A percentile compares a stretch with the other conserved stretches of the same genome.
Evolutionary conservation across 169 alveolate genomes (phyloP).

Genomic region (Cryptosporidium viatorum): DNA sequence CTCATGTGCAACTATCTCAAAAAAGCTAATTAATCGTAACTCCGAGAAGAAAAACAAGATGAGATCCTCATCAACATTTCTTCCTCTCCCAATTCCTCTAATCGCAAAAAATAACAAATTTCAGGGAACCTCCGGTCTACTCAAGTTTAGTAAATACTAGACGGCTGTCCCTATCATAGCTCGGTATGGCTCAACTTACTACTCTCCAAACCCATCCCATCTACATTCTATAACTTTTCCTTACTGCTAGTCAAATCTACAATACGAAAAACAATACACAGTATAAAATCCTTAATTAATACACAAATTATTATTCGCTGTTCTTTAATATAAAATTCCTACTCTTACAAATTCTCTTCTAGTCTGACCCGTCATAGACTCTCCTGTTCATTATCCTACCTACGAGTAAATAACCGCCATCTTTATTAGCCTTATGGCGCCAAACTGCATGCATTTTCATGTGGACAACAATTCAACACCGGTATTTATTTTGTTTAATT

Average conservation of each 20-base stretch:
- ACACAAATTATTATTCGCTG: background rate
- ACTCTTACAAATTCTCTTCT: background rate
- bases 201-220: background rate
- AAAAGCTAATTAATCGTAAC: background rate
- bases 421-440: background rate
- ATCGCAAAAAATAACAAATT: constrained; percentile 15
- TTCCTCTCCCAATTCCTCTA: constrained; percentile 1
- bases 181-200: background rate
- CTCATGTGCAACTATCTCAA: background rate
- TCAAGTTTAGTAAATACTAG: constrained; percentile 11
- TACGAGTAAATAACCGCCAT: too few species aligned
- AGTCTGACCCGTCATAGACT: too few species aligned
- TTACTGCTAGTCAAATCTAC: background rate
- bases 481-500: background rate
- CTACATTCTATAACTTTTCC: background rate
- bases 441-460: background rate
- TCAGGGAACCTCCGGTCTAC: constrained; percentile 17
- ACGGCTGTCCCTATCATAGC: background rate
- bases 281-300: background rate
- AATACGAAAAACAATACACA: background rate
- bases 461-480: background rate
- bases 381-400: too few species aligned
- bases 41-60: background rate
- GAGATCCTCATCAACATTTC: background rate
- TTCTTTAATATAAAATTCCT: background rate